These are phyloP conservation scores for Beauveria varroae DNA, from an alignment of 2,329 filamentous ascomycete genomes.

Conservation along the genomic window DNA sequence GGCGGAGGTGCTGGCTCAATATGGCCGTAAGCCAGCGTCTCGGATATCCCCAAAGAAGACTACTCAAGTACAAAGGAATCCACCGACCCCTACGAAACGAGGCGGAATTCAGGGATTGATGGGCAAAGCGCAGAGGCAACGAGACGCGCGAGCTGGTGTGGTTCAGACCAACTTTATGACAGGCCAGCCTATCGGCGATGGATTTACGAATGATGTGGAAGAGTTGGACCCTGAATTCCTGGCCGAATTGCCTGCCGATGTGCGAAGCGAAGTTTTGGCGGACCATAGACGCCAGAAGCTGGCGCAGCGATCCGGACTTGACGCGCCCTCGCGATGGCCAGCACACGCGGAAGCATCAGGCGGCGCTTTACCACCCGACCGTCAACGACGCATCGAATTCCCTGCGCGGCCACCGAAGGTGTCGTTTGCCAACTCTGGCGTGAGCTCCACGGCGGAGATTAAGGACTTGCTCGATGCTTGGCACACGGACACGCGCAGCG, in stretches of 20 bases:
- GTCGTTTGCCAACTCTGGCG: slow-evolving; percentile 35
- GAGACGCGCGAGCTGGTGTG: slow-evolving; percentile 50
- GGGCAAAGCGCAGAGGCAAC: slow-evolving; percentile 41
- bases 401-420: slow-evolving; percentile 37
- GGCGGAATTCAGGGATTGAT: slow-evolving; percentile 34
- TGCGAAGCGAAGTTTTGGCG: slow-evolving; percentile 68
- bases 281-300: slow-evolving; percentile 56
- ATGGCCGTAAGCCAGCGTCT: slow-evolving; percentile 38
- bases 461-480: slow-evolving; percentile 69
- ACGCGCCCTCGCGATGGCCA: slow-evolving; percentile 24
- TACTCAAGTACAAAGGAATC: slow-evolving; percentile 41
- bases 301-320: slow-evolving; percentile 47
- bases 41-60: slow-evolving; percentile 51
- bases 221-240: slow-evolving; percentile 67
- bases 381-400: slow-evolving; percentile 40
- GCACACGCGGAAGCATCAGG: slow-evolving; percentile 18
- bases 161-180: slow-evolving; percentile 67
- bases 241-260: slow-evolving; percentile 72
- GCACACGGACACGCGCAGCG: slow-evolving; percentile 61
- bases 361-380: slow-evolving; percentile 18
- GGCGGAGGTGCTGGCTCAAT: slow-evolving; percentile 71
- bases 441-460: slow-evolving; percentile 49
- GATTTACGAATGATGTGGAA: slow-evolving; percentile 27
- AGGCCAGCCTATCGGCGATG: slow-evolving; percentile 26
- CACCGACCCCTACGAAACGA: slow-evolving; percentile 60